Conservation (phyloP, 345 rosid genomes). For the Populus tremula region DNA sequence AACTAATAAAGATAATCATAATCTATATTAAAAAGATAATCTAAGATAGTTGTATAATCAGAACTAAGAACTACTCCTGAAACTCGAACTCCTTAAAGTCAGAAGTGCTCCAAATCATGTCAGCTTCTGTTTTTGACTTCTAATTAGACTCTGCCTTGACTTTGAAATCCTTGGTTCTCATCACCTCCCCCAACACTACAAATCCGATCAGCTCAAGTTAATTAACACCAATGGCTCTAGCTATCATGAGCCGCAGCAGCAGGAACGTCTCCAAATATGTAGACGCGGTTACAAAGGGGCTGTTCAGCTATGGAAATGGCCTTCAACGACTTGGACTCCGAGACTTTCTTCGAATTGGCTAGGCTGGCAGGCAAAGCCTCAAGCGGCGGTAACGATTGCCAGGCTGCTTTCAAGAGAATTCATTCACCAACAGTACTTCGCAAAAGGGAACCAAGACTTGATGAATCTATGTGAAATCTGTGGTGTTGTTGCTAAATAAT, state of each 20-base stretch:
- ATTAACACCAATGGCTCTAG: neutral
- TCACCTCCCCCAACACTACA: constrained; percentile 23
- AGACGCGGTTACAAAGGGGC: constrained; percentile 19
- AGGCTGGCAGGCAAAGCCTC: constrained; percentile 20
- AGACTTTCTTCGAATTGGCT: constrained; percentile 32
- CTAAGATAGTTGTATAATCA: too few relatives aligned
- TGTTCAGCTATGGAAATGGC: constrained; percentile 23
- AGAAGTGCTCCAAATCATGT: too few relatives aligned
- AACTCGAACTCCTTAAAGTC: too few relatives aligned
- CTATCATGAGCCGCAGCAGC: neutral
- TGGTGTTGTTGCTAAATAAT: constrained; percentile 17
- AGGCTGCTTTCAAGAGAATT: constrained; percentile 14
- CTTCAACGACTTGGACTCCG: constrained; percentile 39
- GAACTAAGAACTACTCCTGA: too few relatives aligned
- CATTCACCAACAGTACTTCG: constrained; percentile 8
- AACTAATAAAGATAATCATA: too few relatives aligned
- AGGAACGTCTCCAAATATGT: constrained; percentile 23
- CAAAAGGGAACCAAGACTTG: constrained; percentile 26
- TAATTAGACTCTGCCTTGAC: too few relatives aligned
- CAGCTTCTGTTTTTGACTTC: too few relatives aligned
- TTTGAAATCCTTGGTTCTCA: constrained; percentile 18
- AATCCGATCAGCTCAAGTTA: constrained; percentile 12
- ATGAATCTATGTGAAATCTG: constrained; percentile 29
- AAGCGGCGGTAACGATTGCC: constrained; percentile 25
- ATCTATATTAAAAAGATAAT: too few relatives aligned